A percentile compares a stretch with the other conserved stretches of the same genome.
Conservation (phyloP, 177 flowering plant species). For the Telopea speciosissima region DNA sequence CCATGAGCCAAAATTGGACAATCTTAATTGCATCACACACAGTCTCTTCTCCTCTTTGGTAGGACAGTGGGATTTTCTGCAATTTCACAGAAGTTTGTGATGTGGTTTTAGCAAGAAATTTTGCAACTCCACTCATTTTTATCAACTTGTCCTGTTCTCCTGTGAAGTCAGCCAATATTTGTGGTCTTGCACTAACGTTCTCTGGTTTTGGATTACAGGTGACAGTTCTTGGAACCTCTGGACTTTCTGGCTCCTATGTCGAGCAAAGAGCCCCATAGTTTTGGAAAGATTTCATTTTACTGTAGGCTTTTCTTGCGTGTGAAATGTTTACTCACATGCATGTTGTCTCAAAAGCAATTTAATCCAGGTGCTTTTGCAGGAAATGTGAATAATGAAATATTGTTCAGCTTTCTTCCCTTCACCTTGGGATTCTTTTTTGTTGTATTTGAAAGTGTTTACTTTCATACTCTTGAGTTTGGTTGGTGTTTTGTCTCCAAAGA, state of each 20-base stretch:
- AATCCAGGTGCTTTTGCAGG: not conserved
- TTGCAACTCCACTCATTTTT: not conserved
- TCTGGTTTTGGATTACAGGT: constrained; percentile 37
- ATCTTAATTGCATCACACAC: too few species aligned
- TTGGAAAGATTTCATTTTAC: not conserved
- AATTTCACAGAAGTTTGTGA: too few species aligned
- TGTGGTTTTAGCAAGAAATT: too few species aligned
- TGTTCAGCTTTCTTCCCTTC: too few species aligned
- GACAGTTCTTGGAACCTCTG: constrained; percentile 81
- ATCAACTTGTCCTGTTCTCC: not conserved
- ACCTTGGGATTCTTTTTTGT: not conserved
- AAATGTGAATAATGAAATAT: not conserved
- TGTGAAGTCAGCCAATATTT: not conserved
- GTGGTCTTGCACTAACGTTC: not conserved
- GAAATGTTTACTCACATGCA: not conserved
- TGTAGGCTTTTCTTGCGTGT: not conserved
- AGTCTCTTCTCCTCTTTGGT: too few species aligned
- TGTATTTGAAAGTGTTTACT: too few species aligned
- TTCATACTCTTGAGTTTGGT: too few species aligned
- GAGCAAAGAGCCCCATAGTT: constrained; percentile 52
- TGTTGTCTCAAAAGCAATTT: not conserved
- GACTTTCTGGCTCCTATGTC: constrained; percentile 76
- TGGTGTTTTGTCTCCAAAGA: too few species aligned
- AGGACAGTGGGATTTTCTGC: too few species aligned
- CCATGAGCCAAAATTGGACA: too few species aligned